Conservation (phyloP, 768 basidiomycete species). For the Russula compacta region DNA sequence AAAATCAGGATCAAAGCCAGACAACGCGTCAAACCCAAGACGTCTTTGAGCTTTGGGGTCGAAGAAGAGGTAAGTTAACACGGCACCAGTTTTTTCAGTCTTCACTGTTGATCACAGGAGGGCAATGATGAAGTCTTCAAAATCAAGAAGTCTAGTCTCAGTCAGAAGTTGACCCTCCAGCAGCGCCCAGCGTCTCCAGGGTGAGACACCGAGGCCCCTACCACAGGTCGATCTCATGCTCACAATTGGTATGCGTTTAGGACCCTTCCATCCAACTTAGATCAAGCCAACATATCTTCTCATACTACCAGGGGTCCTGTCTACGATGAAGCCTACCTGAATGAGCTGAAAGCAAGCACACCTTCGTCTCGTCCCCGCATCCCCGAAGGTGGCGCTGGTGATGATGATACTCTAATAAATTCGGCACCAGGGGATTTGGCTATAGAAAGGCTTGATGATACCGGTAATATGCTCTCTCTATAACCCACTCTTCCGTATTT, state of each 20-base stretch:
- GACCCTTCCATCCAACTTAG: slow-evolving; percentile 1
- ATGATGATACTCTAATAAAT: slow-evolving; percentile 40
- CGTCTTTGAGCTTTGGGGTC: slow-evolving; percentile 71
- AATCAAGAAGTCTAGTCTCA: slow-evolving; percentile 74
- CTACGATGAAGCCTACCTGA: slow-evolving; percentile 67
- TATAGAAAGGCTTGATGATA: not conserved
- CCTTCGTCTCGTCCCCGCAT: slow-evolving; percentile 41
- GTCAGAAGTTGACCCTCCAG: slow-evolving; percentile 51
- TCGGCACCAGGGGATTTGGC: slow-evolving; percentile 26
- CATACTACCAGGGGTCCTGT: slow-evolving; percentile 41
- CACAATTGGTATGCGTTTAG: not conserved
- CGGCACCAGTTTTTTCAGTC: not conserved
- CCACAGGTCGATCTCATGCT: not conserved
- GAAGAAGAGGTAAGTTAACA: slow-evolving; percentile 46
- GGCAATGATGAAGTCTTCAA: slow-evolving; percentile 58
- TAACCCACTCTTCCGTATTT: slow-evolving; percentile 18
- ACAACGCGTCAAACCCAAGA: slow-evolving; percentile 50
- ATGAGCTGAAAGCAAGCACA: slow-evolving; percentile 72
- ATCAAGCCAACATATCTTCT: slow-evolving; percentile 22
- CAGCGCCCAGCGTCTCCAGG: slow-evolving; percentile 36
- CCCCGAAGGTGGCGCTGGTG: slow-evolving; percentile 32
- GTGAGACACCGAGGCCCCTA: slow-evolving; percentile 7
- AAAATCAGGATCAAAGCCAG: slow-evolving; percentile 67
- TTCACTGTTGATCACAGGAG: slow-evolving; percentile 35
- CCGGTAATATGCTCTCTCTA: not conserved